Percentiles rank a stretch among this genome's conserved stretches.
These are phyloP conservation scores for Schwanniomyces pseudopolymorphus DNA, from an alignment of 805 yeast genomes.

Conservation along the genomic window DNA sequence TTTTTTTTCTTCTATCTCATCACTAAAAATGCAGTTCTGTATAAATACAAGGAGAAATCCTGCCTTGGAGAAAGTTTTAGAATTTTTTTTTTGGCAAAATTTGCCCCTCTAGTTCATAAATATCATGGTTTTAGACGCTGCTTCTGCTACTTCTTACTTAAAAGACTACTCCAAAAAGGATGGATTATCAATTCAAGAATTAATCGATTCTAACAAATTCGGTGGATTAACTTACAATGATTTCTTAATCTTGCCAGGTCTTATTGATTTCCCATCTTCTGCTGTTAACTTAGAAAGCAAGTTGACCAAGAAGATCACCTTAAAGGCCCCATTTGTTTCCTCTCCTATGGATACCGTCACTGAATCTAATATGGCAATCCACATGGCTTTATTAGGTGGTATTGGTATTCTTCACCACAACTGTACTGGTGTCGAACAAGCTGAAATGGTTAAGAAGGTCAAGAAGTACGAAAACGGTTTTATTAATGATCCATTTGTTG, in stretches of 20 bases:
- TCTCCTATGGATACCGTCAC: constrained; percentile 99
- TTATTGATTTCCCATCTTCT: constrained; percentile 83
- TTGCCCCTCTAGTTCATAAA: constrained; percentile 26
- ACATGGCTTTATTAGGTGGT: constrained; percentile 98
- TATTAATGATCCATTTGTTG: constrained; percentile 85
- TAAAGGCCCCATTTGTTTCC: constrained; percentile 93
- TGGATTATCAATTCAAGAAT: constrained; percentile 78
- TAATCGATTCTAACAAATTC: constrained; percentile 85
- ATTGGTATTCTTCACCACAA: constrained; percentile 98
- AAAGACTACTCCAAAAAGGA: constrained; percentile 68
- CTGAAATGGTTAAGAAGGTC: constrained; percentile 95
- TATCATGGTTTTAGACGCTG: constrained; percentile 35
- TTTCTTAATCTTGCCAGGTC: constrained; percentile 92
- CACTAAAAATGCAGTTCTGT: background rate
- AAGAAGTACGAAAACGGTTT: constrained; percentile 97
- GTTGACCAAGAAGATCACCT: constrained; percentile 86
- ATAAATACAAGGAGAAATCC: background rate
- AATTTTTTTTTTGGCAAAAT: constrained; percentile 44
- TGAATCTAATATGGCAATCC: constrained; percentile 95
- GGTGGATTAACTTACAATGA: constrained; percentile 99
- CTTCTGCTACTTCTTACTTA: constrained; percentile 69
- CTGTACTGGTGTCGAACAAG: constrained; percentile 95
- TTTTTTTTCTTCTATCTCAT: constrained; percentile 2
- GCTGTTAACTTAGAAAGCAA: constrained; percentile 77
- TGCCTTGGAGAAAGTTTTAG: background rate